A percentile compares a stretch with the other conserved stretches of the same genome.
These are phyloP conservation scores for Pholiota conissans DNA, from an alignment of 768 basidiomycete species.

Conservation along the genomic window DNA sequence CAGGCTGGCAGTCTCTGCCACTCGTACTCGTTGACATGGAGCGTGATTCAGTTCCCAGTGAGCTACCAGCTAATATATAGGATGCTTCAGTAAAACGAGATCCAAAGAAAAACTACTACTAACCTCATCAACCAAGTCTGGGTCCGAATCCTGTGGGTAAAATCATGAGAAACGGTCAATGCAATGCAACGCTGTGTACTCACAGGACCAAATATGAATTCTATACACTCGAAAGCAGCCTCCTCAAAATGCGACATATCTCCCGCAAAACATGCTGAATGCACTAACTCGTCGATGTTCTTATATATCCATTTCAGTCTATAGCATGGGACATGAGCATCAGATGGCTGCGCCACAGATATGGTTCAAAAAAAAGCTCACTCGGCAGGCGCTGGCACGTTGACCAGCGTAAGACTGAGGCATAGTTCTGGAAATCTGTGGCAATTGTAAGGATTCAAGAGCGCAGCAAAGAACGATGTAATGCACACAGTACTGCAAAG, in stretches of 20 bases:
- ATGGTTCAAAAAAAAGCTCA: slow-evolving; percentile 33
- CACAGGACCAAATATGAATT: slow-evolving; percentile 58
- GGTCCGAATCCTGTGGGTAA: slow-evolving; percentile 44
- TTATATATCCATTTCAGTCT: slow-evolving; percentile 62
- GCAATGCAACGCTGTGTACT: slow-evolving; percentile 20
- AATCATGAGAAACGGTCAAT: background rate
- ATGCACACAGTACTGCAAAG: slow-evolving; percentile 63
- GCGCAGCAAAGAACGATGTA: background rate
- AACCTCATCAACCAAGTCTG: slow-evolving; percentile 68
- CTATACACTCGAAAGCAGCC: slow-evolving; percentile 57
- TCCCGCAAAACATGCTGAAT: slow-evolving; percentile 62
- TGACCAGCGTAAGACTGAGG: slow-evolving; percentile 66
- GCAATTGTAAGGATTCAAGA: slow-evolving; percentile 7
- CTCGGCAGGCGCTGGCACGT: slow-evolving; percentile 69
- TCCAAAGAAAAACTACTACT: slow-evolving; percentile 18
- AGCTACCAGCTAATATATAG: slow-evolving; percentile 50
- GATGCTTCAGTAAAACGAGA: no score
- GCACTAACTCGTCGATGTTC: slow-evolving; percentile 62
- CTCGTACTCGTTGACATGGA: slow-evolving; percentile 51
- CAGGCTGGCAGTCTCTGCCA: slow-evolving; percentile 54
- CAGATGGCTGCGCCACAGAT: slow-evolving; percentile 2
- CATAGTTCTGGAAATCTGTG: slow-evolving; percentile 72
- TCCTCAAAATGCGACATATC: slow-evolving; percentile 71
- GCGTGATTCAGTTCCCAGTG: slow-evolving; percentile 62
- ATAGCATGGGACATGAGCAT: background rate